phyloP scores from a whole-genome alignment of 441 rosid genomes.

The Syzygium syzygioides region DNA sequence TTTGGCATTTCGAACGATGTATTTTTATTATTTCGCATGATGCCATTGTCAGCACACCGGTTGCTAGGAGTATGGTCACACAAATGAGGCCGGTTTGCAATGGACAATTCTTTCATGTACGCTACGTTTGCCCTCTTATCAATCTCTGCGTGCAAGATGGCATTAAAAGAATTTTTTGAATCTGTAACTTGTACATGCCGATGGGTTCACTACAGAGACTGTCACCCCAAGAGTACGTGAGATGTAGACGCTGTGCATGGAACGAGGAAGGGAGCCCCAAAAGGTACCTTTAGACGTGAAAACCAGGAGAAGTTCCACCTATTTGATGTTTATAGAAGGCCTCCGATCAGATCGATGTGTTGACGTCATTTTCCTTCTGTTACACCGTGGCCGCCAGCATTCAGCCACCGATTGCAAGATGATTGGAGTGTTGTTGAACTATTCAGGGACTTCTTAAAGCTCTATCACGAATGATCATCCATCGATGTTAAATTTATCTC shows the following conservation, averaged over 20 bases:
- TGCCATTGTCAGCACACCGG: not conserved
- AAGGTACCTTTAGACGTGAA: not conserved
- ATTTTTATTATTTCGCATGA: not conserved
- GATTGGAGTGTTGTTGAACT: not conserved
- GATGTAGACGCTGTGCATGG: not conserved
- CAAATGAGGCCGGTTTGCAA: not conserved
- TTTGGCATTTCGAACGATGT: not conserved
- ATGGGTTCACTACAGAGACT: not conserved
- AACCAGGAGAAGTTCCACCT: not conserved
- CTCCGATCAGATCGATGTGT: not conserved
- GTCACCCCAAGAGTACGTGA: not conserved
- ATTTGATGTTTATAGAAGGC: not conserved
- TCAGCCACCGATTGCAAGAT: not conserved
- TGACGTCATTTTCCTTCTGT: not conserved
- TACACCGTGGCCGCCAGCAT: not conserved
- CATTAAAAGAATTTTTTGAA: not conserved
- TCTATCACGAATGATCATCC: too few species aligned
- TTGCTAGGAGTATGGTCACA: not conserved
- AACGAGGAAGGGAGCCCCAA: not conserved
- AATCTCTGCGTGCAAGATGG: not conserved
- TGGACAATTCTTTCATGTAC: not conserved
- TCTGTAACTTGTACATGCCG: not conserved
- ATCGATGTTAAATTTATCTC: too few species aligned
- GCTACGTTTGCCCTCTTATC: not conserved
- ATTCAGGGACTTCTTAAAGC: not conserved